Evolutionary conservation across 1,284 basidiomycete genomes (phyloP).

Genomic region (Trametes polyzona): DNA sequence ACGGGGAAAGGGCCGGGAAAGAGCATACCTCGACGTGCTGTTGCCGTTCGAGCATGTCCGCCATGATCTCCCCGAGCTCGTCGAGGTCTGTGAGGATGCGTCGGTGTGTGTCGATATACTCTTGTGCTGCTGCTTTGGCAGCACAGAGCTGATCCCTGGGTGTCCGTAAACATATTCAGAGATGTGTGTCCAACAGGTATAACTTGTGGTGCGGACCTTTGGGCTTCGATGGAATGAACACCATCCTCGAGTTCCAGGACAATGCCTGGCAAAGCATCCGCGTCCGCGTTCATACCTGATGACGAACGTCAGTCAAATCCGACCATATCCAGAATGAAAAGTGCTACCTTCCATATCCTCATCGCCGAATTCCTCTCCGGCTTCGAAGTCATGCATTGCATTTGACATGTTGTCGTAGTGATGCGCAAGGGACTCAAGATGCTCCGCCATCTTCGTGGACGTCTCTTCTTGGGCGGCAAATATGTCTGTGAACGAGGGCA

Average conservation of each 20-base stretch:
- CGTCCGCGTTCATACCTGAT: slow-evolving; percentile 77
- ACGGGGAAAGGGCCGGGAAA: neutral
- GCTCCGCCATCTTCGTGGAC: slow-evolving; percentile 69
- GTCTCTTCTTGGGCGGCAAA: slow-evolving; percentile 59
- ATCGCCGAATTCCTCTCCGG: slow-evolving; percentile 62
- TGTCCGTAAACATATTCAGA: neutral
- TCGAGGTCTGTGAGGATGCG: slow-evolving; percentile 66
- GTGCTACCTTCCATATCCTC: slow-evolving; percentile 68
- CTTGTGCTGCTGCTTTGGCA: slow-evolving; percentile 47
- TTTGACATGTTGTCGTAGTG: slow-evolving; percentile 78
- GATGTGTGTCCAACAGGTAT: neutral
- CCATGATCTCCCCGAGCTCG: slow-evolving; percentile 76
- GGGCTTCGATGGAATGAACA: slow-evolving; percentile 50
- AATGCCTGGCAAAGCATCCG: slow-evolving; percentile 72
- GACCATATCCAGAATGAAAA: too few relatives aligned
- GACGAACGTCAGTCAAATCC: neutral
- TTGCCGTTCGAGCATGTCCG: slow-evolving; percentile 72
- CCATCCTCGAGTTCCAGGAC: slow-evolving; percentile 70
- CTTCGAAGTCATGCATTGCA: slow-evolving; percentile 67
- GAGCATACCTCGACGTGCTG: slow-evolving; percentile 62
- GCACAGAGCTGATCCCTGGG: slow-evolving; percentile 53
- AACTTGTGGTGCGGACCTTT: slow-evolving; percentile 51
- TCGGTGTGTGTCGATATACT: slow-evolving; percentile 52
- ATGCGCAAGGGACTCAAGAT: slow-evolving; percentile 66
- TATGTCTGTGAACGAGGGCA: slow-evolving; percentile 50